Conservation (phyloP, 2,329 filamentous ascomycete species). For the Leptographium galeiforme region DNA sequence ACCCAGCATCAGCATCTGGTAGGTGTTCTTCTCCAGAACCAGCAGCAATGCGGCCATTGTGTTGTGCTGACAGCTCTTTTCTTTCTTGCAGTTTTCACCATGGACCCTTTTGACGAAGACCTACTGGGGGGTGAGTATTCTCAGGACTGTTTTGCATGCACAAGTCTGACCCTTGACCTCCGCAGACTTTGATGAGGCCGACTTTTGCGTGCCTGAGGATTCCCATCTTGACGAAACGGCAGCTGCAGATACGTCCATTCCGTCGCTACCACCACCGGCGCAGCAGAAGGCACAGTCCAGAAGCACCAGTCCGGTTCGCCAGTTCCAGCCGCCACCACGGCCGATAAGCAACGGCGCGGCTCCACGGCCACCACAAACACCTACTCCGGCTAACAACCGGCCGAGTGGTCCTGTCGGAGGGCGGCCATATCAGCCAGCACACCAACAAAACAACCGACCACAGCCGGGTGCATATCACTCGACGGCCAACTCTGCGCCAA, state of each 20-base stretch:
- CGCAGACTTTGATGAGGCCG: constrained; percentile 61
- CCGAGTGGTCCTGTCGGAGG: not conserved
- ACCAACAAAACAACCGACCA: not conserved
- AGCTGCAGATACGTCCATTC: constrained; percentile 26
- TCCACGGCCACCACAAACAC: constrained; percentile 11
- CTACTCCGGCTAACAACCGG: not conserved
- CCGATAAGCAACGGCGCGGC: not conserved
- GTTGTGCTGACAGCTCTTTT: not conserved
- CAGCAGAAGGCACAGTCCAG: constrained; percentile 13
- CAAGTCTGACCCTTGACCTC: constrained; percentile 3
- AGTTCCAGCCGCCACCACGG: constrained; percentile 9
- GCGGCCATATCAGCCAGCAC: constrained; percentile 4
- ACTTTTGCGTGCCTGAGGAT: constrained; percentile 57
- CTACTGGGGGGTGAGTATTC: constrained; percentile 31
- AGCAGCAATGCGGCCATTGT: not conserved
- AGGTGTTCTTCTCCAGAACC: not conserved
- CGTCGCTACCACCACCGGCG: constrained; percentile 4
- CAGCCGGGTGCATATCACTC: not conserved
- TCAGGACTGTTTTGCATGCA: not conserved
- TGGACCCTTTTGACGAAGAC: constrained; percentile 23
- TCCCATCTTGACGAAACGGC: constrained; percentile 67
- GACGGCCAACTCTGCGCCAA: constrained; percentile 2
- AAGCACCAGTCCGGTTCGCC: constrained; percentile 10
- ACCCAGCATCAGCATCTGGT: not conserved
- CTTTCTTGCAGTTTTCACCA: constrained; percentile 13